Evolutionary conservation across 1,284 basidiomycete genomes (phyloP).

Genomic region (Bjerkandera adusta): DNA sequence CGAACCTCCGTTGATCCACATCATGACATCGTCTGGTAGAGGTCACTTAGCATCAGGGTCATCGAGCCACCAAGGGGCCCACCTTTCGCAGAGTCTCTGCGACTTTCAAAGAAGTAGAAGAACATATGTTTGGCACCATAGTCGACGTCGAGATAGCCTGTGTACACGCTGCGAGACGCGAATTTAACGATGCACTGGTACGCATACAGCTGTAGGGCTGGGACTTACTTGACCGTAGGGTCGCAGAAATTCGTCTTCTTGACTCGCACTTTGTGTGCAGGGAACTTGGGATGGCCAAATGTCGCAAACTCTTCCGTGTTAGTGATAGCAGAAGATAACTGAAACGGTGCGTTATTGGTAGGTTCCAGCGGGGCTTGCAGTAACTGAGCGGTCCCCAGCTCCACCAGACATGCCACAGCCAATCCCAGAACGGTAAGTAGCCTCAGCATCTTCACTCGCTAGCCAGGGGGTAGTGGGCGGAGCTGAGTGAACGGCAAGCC

Average conservation of each 20-base stretch:
- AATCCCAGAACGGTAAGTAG: background rate
- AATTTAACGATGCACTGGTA: background rate
- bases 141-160: slow-evolving; percentile 63
- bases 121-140: slow-evolving; percentile 64
- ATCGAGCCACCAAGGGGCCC: background rate
- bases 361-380: too few species aligned
- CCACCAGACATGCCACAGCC: background rate
- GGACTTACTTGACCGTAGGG: slow-evolving; percentile 54
- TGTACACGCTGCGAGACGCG: slow-evolving; percentile 42
- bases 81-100: slow-evolving; percentile 59
- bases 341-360: slow-evolving; percentile 6
- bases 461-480: too few species aligned
- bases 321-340: slow-evolving; percentile 29
- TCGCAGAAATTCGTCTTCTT: slow-evolving; percentile 64
- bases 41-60: background rate
- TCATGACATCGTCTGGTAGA: slow-evolving; percentile 56
- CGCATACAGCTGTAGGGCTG: background rate
- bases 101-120: slow-evolving; percentile 86
- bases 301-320: slow-evolving; percentile 39
- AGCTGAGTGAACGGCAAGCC: too few species aligned
- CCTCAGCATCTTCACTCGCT: too few species aligned
- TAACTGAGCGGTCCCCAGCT: background rate
- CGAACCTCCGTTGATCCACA: slow-evolving; percentile 71
- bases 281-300: slow-evolving; percentile 46
- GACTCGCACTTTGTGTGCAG: slow-evolving; percentile 52